phyloP scores from a whole-genome alignment of 257 asterid genomes.

The Salvia miltiorrhiza region DNA sequence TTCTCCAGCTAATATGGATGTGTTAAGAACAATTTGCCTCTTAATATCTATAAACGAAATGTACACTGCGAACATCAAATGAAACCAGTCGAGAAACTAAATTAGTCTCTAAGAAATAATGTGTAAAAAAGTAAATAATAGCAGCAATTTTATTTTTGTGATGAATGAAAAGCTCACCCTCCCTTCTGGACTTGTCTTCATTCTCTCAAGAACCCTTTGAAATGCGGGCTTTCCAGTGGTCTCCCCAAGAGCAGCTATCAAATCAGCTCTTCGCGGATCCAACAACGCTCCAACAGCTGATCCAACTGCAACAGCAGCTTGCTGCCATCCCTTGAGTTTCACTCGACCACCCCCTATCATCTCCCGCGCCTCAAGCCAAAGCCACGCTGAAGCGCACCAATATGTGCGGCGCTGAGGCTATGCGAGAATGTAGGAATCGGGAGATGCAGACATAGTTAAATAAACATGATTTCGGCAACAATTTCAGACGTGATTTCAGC shows the following conservation, averaged over 20 bases:
- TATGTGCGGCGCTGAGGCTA: too few species aligned
- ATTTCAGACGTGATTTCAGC: too few species aligned
- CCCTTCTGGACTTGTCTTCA: conserved; percentile 79
- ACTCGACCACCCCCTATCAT: conserved; percentile 60
- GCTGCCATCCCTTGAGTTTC: conserved; percentile 79
- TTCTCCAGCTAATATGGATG: neutral
- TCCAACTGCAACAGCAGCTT: conserved; percentile 90
- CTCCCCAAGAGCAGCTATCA: conserved; percentile 92
- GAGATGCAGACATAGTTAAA: too few species aligned
- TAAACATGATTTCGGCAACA: too few species aligned
- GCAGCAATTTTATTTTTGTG: too few species aligned
- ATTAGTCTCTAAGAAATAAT: neutral
- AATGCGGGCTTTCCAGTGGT: conserved; percentile 92
- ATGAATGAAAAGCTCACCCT: conserved; percentile 47
- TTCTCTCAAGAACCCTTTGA: conserved; percentile 72
- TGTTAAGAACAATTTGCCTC: neutral
- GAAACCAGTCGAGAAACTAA: neutral
- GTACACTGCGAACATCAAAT: neutral
- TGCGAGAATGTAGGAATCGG: too few species aligned
- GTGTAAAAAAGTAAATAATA: conserved; percentile 4
- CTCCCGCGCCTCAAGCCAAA: too few species aligned
- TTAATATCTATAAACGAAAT: neutral
- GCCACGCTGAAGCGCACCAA: too few species aligned
- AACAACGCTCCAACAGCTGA: conserved; percentile 84
- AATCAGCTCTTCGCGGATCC: conserved; percentile 92